These are phyloP conservation scores for Lactarius sp. DNA, from an alignment of 768 basidiomycete species.

Conservation along the genomic window DNA sequence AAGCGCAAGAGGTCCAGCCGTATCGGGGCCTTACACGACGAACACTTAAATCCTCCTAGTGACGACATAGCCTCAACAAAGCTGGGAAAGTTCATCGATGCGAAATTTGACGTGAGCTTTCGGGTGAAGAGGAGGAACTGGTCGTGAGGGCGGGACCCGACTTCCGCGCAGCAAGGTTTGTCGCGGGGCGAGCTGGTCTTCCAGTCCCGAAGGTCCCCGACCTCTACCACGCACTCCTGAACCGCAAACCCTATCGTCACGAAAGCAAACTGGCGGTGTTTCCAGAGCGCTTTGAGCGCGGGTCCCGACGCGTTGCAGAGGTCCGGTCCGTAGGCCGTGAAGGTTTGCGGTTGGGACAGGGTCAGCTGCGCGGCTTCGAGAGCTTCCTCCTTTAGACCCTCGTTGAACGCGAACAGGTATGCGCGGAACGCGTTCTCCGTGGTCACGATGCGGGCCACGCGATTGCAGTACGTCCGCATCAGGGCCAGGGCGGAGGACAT, in stretches of 20 bases:
- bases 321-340: neutral
- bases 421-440: constrained; percentile 5
- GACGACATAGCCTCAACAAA: neutral
- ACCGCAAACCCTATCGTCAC: neutral
- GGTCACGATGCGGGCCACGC: neutral
- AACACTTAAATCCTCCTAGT: neutral
- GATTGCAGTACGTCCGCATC: neutral
- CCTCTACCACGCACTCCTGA: neutral
- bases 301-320: constrained; percentile 4
- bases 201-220: constrained; percentile 5
- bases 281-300: constrained; percentile 8
- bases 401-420: constrained; percentile 2
- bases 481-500: constrained; percentile 1
- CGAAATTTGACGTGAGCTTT: neutral
- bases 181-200: neutral
- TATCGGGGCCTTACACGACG: neutral
- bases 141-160: neutral
- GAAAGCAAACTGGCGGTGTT: neutral
- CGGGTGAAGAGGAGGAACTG: neutral
- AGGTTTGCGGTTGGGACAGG: neutral
- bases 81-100: neutral
- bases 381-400: constrained; percentile 4
- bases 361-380: constrained; percentile 3
- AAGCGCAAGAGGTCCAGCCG: neutral
- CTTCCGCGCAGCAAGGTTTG: neutral